phyloP scores from a whole-genome alignment of 495 filamentous ascomycete species.

The Aspergillus diversus region DNA sequence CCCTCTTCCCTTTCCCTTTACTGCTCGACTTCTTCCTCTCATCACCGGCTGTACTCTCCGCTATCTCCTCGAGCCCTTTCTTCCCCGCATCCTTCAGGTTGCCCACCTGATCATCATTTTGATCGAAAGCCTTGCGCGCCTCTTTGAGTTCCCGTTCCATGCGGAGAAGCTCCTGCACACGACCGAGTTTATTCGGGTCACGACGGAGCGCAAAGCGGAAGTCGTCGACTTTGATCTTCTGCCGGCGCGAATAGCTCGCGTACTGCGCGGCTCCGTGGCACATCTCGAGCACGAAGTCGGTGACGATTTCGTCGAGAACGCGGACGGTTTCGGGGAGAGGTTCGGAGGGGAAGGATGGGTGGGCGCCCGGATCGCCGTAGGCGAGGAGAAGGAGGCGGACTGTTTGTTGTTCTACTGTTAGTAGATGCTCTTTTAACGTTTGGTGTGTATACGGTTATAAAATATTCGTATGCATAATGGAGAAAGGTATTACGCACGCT shows the following conservation, averaged over 20 bases:
- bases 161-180: slow-evolving; percentile 83
- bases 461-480: not conserved
- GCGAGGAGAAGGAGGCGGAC: slow-evolving; percentile 83
- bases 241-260: slow-evolving; percentile 79
- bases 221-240: slow-evolving; percentile 98
- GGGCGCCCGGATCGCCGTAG: slow-evolving; percentile 70
- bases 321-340: slow-evolving; percentile 82
- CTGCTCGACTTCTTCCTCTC: slow-evolving; percentile 43
- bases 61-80: slow-evolving; percentile 37
- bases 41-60: slow-evolving; percentile 29
- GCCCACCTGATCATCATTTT: slow-evolving; percentile 52
- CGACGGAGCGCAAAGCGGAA: slow-evolving; percentile 90
- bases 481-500: slow-evolving; percentile 58
- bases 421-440: not conserved
- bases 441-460: not conserved
- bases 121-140: slow-evolving; percentile 71
- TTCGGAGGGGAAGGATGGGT: slow-evolving; percentile 44
- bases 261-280: slow-evolving; percentile 84
- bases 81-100: slow-evolving; percentile 45
- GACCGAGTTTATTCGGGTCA: slow-evolving; percentile 82
- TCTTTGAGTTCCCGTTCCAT: slow-evolving; percentile 80
- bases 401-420: slow-evolving; percentile 31
- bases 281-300: slow-evolving; percentile 85
- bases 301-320: slow-evolving; percentile 91
- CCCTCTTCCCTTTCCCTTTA: slow-evolving; percentile 49